Base-by-base conservation (phyloP, 495 filamentous ascomycete genomes). In the Amorphotheca resinae region DNA sequence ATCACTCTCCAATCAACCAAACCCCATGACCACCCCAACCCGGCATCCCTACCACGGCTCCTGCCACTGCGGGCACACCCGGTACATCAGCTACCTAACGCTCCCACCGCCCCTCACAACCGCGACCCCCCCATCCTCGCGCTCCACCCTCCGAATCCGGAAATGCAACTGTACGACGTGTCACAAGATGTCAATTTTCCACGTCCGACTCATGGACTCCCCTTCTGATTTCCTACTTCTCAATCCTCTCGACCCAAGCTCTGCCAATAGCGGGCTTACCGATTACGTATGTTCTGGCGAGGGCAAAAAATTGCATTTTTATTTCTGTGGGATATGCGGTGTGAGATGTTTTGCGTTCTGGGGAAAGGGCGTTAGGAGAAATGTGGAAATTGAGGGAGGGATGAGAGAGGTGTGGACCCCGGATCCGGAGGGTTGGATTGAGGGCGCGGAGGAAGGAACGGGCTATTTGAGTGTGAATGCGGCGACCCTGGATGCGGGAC, bases 131-230 rank as follows among this genome's bases (percentile, higher is more conserved):
- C 22, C 44, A 14, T 18, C 34, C 12, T 34, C 33, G 30, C 21
- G 22, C 18, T 57, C 42, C 49, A 59, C 51, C 34, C 49, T 26
- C 8, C 41, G 47, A 1, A 14, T 51, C 23, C 23, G 38, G 8
- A 51, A 51, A 34, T 63, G 60, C 49, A 63, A 61, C 44, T 63
- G 60, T 50, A 52, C 35, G 8, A 53, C 56, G 16, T 63, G 60
- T 50, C 49, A 56, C 32, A 63, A 63, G 42, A 44, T 52, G 34
- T 49, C 47, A 0, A 41, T 61, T 33, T 51, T 63, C 36, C 60
- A 63, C 49, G 42, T 60, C 17, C 56, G 57, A 23, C 45, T 50
- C 11, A 38, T 43, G 12, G 44, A 51, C 32, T 32, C 53, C 4
- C 54, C 53, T 4, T 45, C 54, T 16, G 60, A 61, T 41, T 63